Conservation (phyloP, 495 filamentous ascomycete species). For the Daldinia decipiens region DNA sequence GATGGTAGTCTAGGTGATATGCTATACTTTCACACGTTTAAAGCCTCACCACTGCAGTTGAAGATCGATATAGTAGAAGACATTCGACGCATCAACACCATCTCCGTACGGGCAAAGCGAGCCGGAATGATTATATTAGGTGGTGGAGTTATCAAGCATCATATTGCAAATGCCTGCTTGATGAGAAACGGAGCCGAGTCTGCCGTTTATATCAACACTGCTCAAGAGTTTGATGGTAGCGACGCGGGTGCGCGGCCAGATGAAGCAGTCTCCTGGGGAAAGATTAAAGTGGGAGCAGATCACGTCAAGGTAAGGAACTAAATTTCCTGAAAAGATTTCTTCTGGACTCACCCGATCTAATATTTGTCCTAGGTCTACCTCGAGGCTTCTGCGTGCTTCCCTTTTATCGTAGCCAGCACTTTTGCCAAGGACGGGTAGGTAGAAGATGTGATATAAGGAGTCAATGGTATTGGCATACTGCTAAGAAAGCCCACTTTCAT, state of each 20-base stretch:
- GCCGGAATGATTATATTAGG: conserved; percentile 95
- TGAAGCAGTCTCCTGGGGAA: conserved; percentile 98
- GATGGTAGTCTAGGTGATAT: conserved; percentile 96
- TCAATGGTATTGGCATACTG: neutral
- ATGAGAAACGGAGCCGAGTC: conserved; percentile 98
- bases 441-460: neutral
- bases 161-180: conserved; percentile 95
- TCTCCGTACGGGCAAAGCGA: conserved; percentile 82
- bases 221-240: conserved; percentile 94
- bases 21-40: conserved; percentile 97
- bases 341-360: conserved; percentile 34
- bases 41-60: conserved; percentile 78
- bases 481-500: conserved; percentile 1
- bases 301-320: conserved; percentile 77
- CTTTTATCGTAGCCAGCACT: conserved; percentile 92
- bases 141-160: conserved; percentile 93
- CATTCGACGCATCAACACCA: conserved; percentile 87
- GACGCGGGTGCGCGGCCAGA: conserved; percentile 96
- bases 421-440: conserved; percentile 71
- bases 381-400: conserved; percentile 92
- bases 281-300: conserved; percentile 87
- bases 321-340: conserved; percentile 4
- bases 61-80: conserved; percentile 90
- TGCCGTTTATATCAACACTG: conserved; percentile 97
- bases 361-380: conserved; percentile 72